Percentiles rank a stretch among this genome's conserved stretches.
Evolutionary conservation across 2,329 filamentous ascomycete species (phyloP).

Genomic region (Xylariomycetidae sp.): DNA sequence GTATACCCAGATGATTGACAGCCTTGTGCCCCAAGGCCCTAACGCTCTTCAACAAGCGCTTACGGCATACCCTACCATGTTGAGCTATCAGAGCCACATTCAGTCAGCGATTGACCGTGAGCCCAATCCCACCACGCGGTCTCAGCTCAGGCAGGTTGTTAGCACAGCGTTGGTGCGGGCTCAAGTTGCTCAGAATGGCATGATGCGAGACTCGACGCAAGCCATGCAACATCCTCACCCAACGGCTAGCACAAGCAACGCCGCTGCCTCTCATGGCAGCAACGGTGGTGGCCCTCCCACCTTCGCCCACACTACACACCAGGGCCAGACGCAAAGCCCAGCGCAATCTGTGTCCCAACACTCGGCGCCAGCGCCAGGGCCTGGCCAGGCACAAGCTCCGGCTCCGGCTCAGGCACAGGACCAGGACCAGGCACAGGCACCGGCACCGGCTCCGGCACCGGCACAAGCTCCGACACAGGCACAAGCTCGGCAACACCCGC

Average conservation of each 20-base stretch:
- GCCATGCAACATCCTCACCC: slow-evolving; percentile 19
- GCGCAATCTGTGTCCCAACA: slow-evolving; percentile 2
- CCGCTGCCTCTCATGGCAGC: slow-evolving; percentile 1
- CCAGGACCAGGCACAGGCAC: slow-evolving; percentile 15
- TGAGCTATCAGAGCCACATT: slow-evolving; percentile 42
- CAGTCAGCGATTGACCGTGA: slow-evolving; percentile 47
- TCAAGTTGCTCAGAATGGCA: slow-evolving; percentile 37
- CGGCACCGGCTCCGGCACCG: slow-evolving; percentile 4
- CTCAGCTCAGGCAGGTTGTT: slow-evolving; percentile 45
- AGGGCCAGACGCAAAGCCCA: too few relatives aligned
- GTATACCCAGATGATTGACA: slow-evolving; percentile 48
- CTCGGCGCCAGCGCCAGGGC: too few relatives aligned
- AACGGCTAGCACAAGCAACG: slow-evolving; percentile 4
- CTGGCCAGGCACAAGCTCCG: slow-evolving; percentile 12
- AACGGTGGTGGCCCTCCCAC: slow-evolving; percentile 15
- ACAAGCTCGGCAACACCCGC: slow-evolving; percentile 32
- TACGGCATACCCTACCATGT: slow-evolving; percentile 40
- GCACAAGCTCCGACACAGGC: slow-evolving; percentile 13
- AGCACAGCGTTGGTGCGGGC: slow-evolving; percentile 38
- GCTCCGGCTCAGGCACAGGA: slow-evolving; percentile 24
- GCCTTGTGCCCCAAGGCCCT: slow-evolving; percentile 44
- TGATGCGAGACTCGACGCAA: too few relatives aligned
- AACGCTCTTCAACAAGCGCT: slow-evolving; percentile 40
- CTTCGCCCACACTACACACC: neutral
- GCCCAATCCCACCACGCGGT: slow-evolving; percentile 39